Conservation (phyloP, 2,329 filamentous ascomycete species). For the Trichoderma endophyticum region DNA sequence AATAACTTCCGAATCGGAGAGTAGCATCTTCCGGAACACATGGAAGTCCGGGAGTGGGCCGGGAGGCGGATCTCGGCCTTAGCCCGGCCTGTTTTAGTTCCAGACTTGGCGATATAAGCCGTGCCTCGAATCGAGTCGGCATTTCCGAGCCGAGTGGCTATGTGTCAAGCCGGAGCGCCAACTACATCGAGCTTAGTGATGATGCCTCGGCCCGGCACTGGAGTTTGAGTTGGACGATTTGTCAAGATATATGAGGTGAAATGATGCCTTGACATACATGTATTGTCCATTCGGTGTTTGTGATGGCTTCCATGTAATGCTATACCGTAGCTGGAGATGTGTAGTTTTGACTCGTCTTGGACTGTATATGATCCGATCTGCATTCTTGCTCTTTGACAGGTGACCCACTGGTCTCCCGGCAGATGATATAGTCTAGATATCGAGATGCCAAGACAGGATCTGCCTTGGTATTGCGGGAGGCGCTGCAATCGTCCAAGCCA, state of each 20-base stretch:
- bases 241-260: neutral
- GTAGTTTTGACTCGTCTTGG: neutral
- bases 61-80: slow-evolving; percentile 4
- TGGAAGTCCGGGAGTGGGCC: slow-evolving; percentile 1
- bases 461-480: neutral
- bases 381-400: neutral
- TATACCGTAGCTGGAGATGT: neutral
- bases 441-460: neutral
- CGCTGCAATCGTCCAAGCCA: neutral
- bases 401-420: neutral
- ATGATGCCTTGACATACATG: neutral
- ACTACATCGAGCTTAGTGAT: neutral
- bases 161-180: neutral
- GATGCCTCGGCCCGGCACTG: neutral
- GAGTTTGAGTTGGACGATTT: neutral
- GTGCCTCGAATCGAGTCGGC: neutral
- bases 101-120: neutral
- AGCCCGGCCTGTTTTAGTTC: neutral
- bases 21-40: neutral
- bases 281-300: neutral
- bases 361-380: neutral
- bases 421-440: neutral
- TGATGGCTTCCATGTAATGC: neutral
- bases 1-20: neutral
- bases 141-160: neutral